Evolutionary conservation across 2,329 filamentous ascomycete genomes (phyloP), one percentile per base, ranked within the genome.

Genomic region (Penicillium sclerotiorum): DNA sequence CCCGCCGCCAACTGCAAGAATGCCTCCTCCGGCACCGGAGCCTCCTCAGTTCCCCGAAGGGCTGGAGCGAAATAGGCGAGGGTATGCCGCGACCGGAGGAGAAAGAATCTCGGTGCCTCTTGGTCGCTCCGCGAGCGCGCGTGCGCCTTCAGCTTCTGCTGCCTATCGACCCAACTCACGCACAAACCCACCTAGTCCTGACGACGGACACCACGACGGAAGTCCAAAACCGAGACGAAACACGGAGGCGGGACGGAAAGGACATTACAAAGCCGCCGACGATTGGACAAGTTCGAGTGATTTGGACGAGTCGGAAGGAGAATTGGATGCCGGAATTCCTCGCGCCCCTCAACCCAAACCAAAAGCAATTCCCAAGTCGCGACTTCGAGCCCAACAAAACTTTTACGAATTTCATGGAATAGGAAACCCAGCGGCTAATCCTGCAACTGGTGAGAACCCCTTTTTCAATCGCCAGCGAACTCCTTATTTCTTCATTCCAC

Each of bases 101-200:
- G 82, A 86, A 62, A 80, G 75, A 56, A 84, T 78, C 0, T 79
- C 80, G 47, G 75, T 84, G 58, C 76, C 76, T 32, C 57, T 84
- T 8, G 73, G 74, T 37, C 75, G 80, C 37, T 81, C 81, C 45
- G 69, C 77, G 11, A 84, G 79, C 58, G 76, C 77, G 47, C 76
- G 80, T 30, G 76, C 79, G 57, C 74, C 78, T 2, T 74, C 77
- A 4, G n/a, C n/a, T n/a, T n/a, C n/a, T n/a, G n/a, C n/a, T n/a
- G n/a, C n/a, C n/a, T n/a, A n/a, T n/a, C n/a, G n/a, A n/a, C n/a
- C n/a, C n/a, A n/a, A n/a, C n/a, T 53, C 71, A 28, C 64, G 65
- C 25, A 68, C 68, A n/a, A 68, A 69, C 52, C 65, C 68, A 17
- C 60, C 68, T 17, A 71, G 70, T 52, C 65, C 70, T 41, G 59